Percentiles rank a stretch among this genome's conserved stretches.
Evolutionary conservation across 805 yeast species (phyloP).

Genomic region (Saccharomycopsis oosterbeekiorum): DNA sequence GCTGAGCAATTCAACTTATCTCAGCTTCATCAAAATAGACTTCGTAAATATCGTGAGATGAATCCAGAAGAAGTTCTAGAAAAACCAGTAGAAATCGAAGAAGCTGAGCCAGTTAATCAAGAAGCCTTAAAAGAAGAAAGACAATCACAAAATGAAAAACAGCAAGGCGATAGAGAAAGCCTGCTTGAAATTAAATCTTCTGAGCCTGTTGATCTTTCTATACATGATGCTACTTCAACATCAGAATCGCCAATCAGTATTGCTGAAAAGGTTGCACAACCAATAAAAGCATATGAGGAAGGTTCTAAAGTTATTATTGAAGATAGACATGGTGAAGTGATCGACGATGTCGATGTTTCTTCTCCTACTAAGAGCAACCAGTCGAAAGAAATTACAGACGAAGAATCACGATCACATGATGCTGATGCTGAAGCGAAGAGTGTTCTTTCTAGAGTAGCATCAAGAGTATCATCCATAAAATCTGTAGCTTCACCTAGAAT

Average conservation of each 20-base stretch:
- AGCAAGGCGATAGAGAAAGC: neutral
- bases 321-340: slow-evolving; percentile 73
- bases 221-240: neutral
- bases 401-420: neutral
- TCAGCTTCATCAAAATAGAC: slow-evolving; percentile 7
- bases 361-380: slow-evolving; percentile 13
- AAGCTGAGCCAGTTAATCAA: neutral
- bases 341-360: slow-evolving; percentile 29
- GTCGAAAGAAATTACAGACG: neutral
- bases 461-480: neutral
- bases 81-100: neutral
- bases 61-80: neutral
- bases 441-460: neutral
- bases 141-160: neutral
- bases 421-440: neutral
- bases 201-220: neutral
- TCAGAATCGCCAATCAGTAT: neutral
- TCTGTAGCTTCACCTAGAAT: neutral
- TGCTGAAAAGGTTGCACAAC: neutral
- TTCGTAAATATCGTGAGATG: neutral
- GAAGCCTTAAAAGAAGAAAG: neutral
- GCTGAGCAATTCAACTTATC: slow-evolving; percentile 16
- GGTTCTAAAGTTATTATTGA: slow-evolving; percentile 67
- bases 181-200: neutral
- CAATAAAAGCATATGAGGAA: slow-evolving; percentile 46